Conservation (phyloP, 2,329 filamentous ascomycete genomes). For the Davidsoniella australis region DNA sequence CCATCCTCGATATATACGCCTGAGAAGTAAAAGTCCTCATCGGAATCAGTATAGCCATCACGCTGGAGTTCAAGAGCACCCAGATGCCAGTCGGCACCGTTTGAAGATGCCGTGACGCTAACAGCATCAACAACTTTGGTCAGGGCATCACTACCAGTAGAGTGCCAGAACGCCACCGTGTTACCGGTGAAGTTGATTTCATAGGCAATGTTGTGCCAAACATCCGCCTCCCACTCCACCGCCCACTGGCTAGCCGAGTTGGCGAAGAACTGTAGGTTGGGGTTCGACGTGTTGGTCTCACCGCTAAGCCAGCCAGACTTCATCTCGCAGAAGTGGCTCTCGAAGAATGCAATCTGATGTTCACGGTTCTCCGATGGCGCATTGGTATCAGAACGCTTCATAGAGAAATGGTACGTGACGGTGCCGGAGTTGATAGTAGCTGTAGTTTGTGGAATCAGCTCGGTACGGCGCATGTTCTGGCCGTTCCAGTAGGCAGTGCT, state of each 20-base stretch:
- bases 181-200: slow-evolving; percentile 48
- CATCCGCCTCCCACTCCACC: slow-evolving; percentile 39
- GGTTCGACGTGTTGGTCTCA: slow-evolving; percentile 26
- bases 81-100: slow-evolving; percentile 57
- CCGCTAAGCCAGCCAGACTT: slow-evolving; percentile 47
- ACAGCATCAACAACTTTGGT: slow-evolving; percentile 42
- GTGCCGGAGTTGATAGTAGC: slow-evolving; percentile 48
- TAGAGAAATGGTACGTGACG: slow-evolving; percentile 56
- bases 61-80: slow-evolving; percentile 50
- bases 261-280: slow-evolving; percentile 47
- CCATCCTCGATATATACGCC: slow-evolving; percentile 49
- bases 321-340: slow-evolving; percentile 58
- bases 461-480: slow-evolving; percentile 54
- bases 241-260: slow-evolving; percentile 45
- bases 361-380: slow-evolving; percentile 44
- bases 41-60: slow-evolving; percentile 32
- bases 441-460: slow-evolving; percentile 54
- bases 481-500: slow-evolving; percentile 53
- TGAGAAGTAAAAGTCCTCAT: slow-evolving; percentile 55
- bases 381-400: slow-evolving; percentile 41
- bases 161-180: slow-evolving; percentile 54
- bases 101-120: slow-evolving; percentile 41
- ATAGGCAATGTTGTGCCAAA: slow-evolving; percentile 63
- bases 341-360: slow-evolving; percentile 48
- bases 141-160: slow-evolving; percentile 40